A percentile compares a stretch with the other conserved stretches of the same genome.
These are phyloP conservation scores for Candida silvatica DNA, from an alignment of 805 yeast genomes.

Conservation along the genomic window DNA sequence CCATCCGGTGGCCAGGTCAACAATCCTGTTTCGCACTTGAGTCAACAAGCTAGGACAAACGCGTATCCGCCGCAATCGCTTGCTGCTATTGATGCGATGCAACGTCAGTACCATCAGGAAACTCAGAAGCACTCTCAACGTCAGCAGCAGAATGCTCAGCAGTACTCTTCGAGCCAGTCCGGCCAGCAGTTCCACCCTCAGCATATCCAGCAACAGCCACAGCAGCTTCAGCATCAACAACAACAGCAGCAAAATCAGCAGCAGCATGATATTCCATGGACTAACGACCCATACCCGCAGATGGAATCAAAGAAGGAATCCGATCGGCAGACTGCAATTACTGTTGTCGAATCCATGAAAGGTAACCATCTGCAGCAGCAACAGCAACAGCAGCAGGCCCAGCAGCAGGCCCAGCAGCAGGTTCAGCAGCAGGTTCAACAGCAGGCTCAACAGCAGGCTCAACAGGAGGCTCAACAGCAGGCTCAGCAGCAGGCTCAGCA, in stretches of 20 bases:
- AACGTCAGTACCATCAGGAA: neutral
- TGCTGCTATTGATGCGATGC: too few relatives aligned
- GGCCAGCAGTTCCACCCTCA: neutral
- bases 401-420: conserved; percentile 1
- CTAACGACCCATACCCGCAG: conserved; percentile 5
- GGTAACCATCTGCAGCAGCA: conserved; percentile 4
- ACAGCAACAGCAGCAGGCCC: conserved; percentile 4
- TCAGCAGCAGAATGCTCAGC: neutral
- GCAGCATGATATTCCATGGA: neutral
- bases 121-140: neutral
- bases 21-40: neutral
- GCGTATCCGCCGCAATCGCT: too few relatives aligned
- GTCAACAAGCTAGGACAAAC: too few relatives aligned
- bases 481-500: too few relatives aligned
- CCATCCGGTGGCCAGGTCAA: neutral
- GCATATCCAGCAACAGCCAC: conserved; percentile 2
- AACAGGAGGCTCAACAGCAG: too few relatives aligned
- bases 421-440: conserved; percentile 7
- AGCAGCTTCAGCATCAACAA: conserved; percentile 3
- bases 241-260: conserved; percentile 1
- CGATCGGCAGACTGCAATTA: conserved; percentile 8
- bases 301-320: conserved; percentile 7
- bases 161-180: too few relatives aligned
- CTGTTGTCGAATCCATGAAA: conserved; percentile 7
- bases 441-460: conserved; percentile 3